A percentile compares a stretch with the other conserved stretches of the same genome.
Conservation (phyloP, 2,329 filamentous ascomycete species). For the Aaosphaeria arxii region DNA sequence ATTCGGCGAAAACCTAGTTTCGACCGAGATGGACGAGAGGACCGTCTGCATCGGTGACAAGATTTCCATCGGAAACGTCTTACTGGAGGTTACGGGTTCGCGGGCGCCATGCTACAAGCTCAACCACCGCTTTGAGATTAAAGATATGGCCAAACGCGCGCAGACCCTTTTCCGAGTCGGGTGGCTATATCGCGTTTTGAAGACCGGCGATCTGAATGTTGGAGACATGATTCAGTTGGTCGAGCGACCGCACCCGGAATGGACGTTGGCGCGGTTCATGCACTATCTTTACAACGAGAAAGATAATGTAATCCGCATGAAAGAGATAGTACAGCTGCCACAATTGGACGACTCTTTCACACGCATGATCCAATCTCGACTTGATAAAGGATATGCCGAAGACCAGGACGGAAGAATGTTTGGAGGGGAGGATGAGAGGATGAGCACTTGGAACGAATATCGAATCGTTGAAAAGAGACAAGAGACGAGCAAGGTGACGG, state of each 20-base stretch:
- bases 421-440: constrained; percentile 21
- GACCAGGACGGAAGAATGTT: constrained; percentile 24
- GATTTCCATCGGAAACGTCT: constrained; percentile 48
- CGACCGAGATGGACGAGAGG: constrained; percentile 57
- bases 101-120: constrained; percentile 67
- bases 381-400: constrained; percentile 46
- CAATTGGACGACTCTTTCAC: constrained; percentile 12
- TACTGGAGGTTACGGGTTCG: constrained; percentile 60
- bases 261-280: constrained; percentile 63
- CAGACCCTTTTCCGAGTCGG: constrained; percentile 59
- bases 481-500: constrained; percentile 52
- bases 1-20: constrained; percentile 65
- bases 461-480: constrained; percentile 49
- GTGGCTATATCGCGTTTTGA: constrained; percentile 64
- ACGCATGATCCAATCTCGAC: constrained; percentile 32
- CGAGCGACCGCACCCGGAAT: constrained; percentile 54
- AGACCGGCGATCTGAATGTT: constrained; percentile 52
- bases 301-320: constrained; percentile 49
- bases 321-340: constrained; percentile 31
- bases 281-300: constrained; percentile 59
- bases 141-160: constrained; percentile 59
- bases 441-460: constrained; percentile 37
- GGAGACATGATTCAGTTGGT: constrained; percentile 59
- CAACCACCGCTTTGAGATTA: constrained; percentile 64
- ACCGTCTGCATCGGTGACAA: constrained; percentile 66